Evolutionary conservation across 441 rosid species (phyloP).

Genomic region (Syzygium syzygioides): DNA sequence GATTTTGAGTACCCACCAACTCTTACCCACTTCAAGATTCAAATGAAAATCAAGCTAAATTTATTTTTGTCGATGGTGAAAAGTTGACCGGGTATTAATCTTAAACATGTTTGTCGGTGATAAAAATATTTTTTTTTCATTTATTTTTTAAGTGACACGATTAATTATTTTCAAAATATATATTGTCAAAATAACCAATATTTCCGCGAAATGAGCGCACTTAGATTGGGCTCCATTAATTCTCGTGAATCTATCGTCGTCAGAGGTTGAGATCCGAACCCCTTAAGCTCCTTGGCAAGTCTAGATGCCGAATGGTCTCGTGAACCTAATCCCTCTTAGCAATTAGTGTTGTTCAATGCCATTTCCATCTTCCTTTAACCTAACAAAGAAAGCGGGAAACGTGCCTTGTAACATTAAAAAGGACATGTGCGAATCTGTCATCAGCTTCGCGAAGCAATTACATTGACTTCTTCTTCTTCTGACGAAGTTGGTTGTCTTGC

Average conservation of each 20-base stretch:
- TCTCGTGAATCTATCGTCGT: neutral
- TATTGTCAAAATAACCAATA: neutral
- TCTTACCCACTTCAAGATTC: neutral
- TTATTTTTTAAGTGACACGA: neutral
- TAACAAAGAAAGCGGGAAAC: neutral
- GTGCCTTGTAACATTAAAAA: neutral
- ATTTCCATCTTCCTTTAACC: neutral
- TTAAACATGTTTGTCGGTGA: neutral
- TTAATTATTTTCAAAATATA: accelerated
- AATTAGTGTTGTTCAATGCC: neutral
- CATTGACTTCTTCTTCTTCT: neutral
- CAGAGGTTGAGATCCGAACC: neutral
- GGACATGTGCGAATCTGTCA: neutral
- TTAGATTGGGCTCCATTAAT: neutral
- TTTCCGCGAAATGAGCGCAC: accelerated
- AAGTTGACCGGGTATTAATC: neutral
- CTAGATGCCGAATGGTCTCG: neutral
- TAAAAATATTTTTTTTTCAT: neutral
- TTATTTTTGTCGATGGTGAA: neutral
- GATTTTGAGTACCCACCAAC: neutral
- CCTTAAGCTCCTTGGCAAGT: neutral
- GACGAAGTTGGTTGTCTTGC: neutral
- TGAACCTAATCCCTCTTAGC: neutral
- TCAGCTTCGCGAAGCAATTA: neutral
- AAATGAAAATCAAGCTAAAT: neutral